Evolutionary conservation across 148 eudicot genomes (phyloP), one percentile per base, ranked within the genome.

Genomic region (Rhododendron henanense): DNA sequence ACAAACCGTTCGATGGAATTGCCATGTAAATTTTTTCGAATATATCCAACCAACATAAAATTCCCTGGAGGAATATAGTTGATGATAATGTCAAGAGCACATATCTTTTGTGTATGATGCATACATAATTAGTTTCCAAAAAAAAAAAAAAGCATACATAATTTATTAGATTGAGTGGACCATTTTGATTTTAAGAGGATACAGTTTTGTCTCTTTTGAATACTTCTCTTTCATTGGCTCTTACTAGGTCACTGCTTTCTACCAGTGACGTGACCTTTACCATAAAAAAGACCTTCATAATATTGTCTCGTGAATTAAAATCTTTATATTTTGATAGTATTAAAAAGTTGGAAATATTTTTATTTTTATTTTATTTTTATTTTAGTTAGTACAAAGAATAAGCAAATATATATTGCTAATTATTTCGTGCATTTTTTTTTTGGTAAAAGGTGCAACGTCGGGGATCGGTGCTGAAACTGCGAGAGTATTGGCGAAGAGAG

Each of bases 381-480:
- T 41, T 41, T 41, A 41, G 45, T 41, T 41, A 41, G 45, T 41
- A 41, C 45, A 6, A 47, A 47, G 2, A 47, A 47, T 9, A 23
- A 65, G 31, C 71, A 65, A 65, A 23, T 67, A 11, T 15, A 33
- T 33, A 71, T 14, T 71, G 76, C 76, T 71, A 31, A 71, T 31
- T 33, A 5, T 31, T 33, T 33, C 13, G 2, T 71, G 39, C 21
- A 55, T 55, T 15, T 16, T 16, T 51, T 25, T 10, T 1, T 15
- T 51, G 48, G 10, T 28, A 86, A 76, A 74, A 96, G 99, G 99
- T 5, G 99, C 94, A 7, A 97, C 98, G 23, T 95, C 98, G 16
- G 99, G 99, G 0, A 97, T 97, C 4, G 99, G 99, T 1, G 92
- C 89, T 1, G 98, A 95, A 80, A 97, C 98, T 2, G 99, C 98